Evolutionary conservation across 2,329 filamentous ascomycete genomes (phyloP).

Genomic region (Tetracladium maxilliforme): DNA sequence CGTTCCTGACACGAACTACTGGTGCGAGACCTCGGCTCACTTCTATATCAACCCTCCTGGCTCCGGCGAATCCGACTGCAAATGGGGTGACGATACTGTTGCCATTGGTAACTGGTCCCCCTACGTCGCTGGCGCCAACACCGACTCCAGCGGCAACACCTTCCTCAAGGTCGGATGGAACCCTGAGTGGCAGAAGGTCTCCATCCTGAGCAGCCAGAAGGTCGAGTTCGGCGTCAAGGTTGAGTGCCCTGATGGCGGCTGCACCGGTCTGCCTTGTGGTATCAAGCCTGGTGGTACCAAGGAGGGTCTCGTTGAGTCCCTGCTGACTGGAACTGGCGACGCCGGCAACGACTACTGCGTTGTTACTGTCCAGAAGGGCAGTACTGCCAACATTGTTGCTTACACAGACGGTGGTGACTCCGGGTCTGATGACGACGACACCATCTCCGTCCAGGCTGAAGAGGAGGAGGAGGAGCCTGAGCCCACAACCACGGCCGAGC

Average conservation of each 20-base stretch:
- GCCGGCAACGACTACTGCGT: slow-evolving; percentile 61
- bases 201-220: slow-evolving; percentile 35
- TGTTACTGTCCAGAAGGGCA: slow-evolving; percentile 55
- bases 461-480: slow-evolving; percentile 6
- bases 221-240: slow-evolving; percentile 58
- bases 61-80: slow-evolving; percentile 41
- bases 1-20: slow-evolving; percentile 56
- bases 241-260: slow-evolving; percentile 48
- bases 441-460: background rate
- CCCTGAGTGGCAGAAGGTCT: slow-evolving; percentile 50
- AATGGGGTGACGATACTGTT: slow-evolving; percentile 52
- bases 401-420: slow-evolving; percentile 20
- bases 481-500: slow-evolving; percentile 1
- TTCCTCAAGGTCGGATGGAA: slow-evolving; percentile 69
- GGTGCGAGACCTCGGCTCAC: slow-evolving; percentile 59
- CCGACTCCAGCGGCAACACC: slow-evolving; percentile 45
- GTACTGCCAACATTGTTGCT: slow-evolving; percentile 52
- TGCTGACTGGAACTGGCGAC: slow-evolving; percentile 39
- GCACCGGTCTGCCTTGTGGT: slow-evolving; percentile 60
- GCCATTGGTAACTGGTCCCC: slow-evolving; percentile 64
- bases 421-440: slow-evolving; percentile 1
- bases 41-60: slow-evolving; percentile 72
- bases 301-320: slow-evolving; percentile 44
- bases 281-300: slow-evolving; percentile 45
- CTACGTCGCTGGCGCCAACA: slow-evolving; percentile 65